phyloP scores from a whole-genome alignment of 106 monocot genomes.

The Agapanthus africanus region DNA sequence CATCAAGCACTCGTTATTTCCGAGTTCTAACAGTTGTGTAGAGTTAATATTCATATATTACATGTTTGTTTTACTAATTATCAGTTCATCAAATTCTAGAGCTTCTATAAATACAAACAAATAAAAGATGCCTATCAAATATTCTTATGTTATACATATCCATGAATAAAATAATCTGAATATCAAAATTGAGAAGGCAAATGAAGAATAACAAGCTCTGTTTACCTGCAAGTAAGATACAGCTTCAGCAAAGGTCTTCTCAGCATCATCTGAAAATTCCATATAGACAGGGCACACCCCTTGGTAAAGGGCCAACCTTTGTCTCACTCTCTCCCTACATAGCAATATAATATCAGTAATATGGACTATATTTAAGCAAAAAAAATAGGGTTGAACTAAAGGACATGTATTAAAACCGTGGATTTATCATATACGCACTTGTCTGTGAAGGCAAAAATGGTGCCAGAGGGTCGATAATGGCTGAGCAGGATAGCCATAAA shows the following conservation, averaged over 20 bases:
- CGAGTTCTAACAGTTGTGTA: too few species aligned
- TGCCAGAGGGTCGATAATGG: conserved; percentile 92
- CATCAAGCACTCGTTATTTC: too few species aligned
- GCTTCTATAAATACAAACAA: too few species aligned
- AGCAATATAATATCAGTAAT: background rate
- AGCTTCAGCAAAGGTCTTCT: conserved; percentile 66
- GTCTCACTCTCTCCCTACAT: conserved; percentile 91
- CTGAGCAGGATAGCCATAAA: conserved; percentile 98
- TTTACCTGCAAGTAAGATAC: conserved; percentile 77
- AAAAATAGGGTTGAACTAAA: too few species aligned
- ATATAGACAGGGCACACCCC: conserved; percentile 79
- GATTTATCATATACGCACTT: conserved; percentile 75
- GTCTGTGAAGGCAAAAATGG: conserved; percentile 97
- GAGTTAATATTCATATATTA: too few species aligned
- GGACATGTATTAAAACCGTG: too few species aligned
- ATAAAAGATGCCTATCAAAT: background rate
- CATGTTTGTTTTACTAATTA: too few species aligned
- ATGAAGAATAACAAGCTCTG: background rate
- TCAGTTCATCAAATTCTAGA: too few species aligned
- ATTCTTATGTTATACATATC: too few species aligned
- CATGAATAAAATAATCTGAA: too few species aligned
- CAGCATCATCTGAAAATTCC: conserved; percentile 79
- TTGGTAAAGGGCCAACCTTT: conserved; percentile 90
- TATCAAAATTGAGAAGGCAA: background rate
- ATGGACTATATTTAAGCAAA: too few species aligned